These are phyloP conservation scores for maize (Zea mays) DNA, from an alignment of 176 grass and related monocot genomes.

Conservation along the genomic window DNA sequence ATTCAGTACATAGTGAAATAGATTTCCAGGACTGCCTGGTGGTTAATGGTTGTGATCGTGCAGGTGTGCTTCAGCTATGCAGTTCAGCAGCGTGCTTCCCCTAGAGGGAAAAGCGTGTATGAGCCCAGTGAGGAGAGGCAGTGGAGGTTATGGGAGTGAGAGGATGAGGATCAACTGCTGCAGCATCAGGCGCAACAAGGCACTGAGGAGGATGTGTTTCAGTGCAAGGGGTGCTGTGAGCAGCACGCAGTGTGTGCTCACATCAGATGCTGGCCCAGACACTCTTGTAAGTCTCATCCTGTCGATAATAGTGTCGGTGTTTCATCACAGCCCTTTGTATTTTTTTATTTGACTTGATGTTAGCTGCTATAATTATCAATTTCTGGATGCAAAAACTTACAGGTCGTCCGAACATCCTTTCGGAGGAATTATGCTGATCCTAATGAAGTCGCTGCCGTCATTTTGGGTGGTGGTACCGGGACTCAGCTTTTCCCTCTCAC, in stretches of 20 bases:
- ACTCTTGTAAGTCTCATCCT: slow-evolving; percentile 44
- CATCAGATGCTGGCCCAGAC: slow-evolving; percentile 49
- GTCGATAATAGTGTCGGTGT: background rate
- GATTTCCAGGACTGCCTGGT: background rate
- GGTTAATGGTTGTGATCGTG: background rate
- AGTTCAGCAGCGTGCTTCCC: slow-evolving; percentile 57
- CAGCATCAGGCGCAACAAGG: slow-evolving; percentile 39
- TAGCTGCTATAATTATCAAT: background rate
- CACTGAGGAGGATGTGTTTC: slow-evolving; percentile 41
- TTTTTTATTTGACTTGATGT: background rate
- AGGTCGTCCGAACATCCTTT: slow-evolving; percentile 61
- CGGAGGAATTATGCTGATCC: slow-evolving; percentile 68
- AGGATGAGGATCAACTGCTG: slow-evolving; percentile 40
- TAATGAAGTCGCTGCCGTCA: slow-evolving; percentile 75
- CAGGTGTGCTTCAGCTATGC: slow-evolving; percentile 58
- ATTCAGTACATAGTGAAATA: background rate
- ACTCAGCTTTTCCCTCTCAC: slow-evolving; percentile 86
- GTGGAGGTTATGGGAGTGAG: slow-evolving; percentile 8
- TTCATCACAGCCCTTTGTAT: background rate
- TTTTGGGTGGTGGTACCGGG: slow-evolving; percentile 82
- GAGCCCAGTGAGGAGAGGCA: slow-evolving; percentile 42
- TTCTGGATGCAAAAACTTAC: slow-evolving; percentile 23
- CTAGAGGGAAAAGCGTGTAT: slow-evolving; percentile 58
- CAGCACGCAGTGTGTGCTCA: slow-evolving; percentile 47
- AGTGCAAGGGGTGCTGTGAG: slow-evolving; percentile 25